A percentile compares a stretch with the other conserved stretches of the same genome.
phyloP scores from a whole-genome alignment of 352 stramenopile species.

The Phytophthora cactorum region DNA sequence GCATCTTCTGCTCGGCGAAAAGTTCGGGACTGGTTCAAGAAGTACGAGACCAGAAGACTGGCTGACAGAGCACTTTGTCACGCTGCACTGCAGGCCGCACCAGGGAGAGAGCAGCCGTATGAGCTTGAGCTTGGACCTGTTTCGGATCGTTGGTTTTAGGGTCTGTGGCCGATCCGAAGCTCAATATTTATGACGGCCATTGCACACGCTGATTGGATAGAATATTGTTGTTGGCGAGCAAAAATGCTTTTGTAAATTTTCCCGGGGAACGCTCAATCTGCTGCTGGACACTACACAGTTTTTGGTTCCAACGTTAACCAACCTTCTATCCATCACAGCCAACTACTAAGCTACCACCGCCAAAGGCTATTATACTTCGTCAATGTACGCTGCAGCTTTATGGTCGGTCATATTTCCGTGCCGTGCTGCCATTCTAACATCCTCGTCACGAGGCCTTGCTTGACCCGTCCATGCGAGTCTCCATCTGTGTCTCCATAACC shows the following conservation, averaged over 20 bases:
- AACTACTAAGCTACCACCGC: not conserved
- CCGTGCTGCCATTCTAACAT: constrained; percentile 21
- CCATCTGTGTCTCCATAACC: constrained; percentile 18
- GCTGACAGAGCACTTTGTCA: constrained; percentile 12
- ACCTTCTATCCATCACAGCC: not conserved
- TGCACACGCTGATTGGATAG: constrained; percentile 10
- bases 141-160: constrained; percentile 2
- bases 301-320: not conserved
- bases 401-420: not conserved
- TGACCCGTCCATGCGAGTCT: constrained; percentile 9
- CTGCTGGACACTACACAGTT: not conserved
- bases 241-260: not conserved
- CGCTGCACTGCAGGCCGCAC: not conserved
- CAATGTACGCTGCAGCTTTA: not conserved
- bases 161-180: constrained; percentile 17
- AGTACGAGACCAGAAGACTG: constrained; percentile 1
- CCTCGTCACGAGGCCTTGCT: constrained; percentile 17
- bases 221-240: not conserved
- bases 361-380: no score
- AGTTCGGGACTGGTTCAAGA: not conserved
- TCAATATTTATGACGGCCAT: constrained; percentile 22
- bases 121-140: not conserved
- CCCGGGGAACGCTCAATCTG: not conserved
- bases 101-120: not conserved
- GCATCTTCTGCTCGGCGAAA: constrained; percentile 14